Evolutionary conservation across 169 alveolate genomes (phyloP).

Genomic region (Plasmodium cynomolgi): DNA sequence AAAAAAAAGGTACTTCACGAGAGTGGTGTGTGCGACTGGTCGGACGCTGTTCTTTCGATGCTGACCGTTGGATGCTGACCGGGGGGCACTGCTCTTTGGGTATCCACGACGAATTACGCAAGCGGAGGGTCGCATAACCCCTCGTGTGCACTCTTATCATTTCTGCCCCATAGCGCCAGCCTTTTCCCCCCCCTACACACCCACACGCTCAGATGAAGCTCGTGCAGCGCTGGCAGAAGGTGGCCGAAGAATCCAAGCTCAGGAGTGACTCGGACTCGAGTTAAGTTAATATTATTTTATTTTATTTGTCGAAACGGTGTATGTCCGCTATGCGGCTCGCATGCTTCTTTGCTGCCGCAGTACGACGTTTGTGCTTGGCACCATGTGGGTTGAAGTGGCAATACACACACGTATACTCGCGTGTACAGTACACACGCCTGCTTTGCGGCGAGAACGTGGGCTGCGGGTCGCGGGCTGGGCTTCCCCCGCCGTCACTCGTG

Average conservation of each 20-base stretch:
- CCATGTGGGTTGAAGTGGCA: not conserved
- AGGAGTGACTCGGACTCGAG: conserved; percentile 20
- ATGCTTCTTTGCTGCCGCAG: not conserved
- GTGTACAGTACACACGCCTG: not conserved
- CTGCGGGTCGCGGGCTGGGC: not conserved
- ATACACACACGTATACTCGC: not conserved
- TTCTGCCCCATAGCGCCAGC: not conserved
- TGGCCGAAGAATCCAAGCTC: conserved; percentile 46
- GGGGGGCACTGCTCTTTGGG: not conserved
- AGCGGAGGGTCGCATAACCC: not conserved
- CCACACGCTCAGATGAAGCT: conserved; percentile 10
- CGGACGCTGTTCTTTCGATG: too few species aligned
- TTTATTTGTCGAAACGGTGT: not conserved
- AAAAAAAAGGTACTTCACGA: conserved; percentile 45
- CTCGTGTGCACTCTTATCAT: not conserved
- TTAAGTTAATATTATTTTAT: not conserved
- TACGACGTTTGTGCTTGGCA: not conserved
- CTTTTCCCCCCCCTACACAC: not conserved
- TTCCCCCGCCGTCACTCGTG: not conserved
- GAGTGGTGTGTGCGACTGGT: not conserved
- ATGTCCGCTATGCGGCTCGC: not conserved
- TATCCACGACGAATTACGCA: not conserved
- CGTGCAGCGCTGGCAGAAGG: conserved; percentile 39
- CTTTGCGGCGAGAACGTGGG: not conserved
- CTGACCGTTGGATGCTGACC: too few species aligned